Evolutionary conservation across 1,284 basidiomycete genomes (phyloP).

Genomic region (Trametes hirsuta): DNA sequence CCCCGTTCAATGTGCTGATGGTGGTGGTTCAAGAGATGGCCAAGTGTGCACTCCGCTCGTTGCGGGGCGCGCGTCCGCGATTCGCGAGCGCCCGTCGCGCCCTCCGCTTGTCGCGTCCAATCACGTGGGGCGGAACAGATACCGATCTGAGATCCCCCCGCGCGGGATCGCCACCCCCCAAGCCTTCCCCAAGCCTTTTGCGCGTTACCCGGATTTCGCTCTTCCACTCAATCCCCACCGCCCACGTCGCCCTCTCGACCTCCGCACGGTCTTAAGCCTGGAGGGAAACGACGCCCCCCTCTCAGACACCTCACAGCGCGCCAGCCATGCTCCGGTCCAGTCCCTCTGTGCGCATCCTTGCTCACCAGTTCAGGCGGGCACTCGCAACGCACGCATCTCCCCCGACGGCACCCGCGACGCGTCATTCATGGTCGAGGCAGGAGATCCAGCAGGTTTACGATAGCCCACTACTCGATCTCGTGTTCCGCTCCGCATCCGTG

Average conservation of each 20-base stretch:
- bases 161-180: slow-evolving; percentile 2
- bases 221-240: slow-evolving; percentile 33
- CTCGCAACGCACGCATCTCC: slow-evolving; percentile 64
- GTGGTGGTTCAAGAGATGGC: background rate
- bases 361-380: slow-evolving; percentile 42
- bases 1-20: no score
- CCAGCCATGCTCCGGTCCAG: slow-evolving; percentile 34
- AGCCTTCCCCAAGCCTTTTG: slow-evolving; percentile 22
- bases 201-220: slow-evolving; percentile 10
- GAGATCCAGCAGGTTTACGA: slow-evolving; percentile 83
- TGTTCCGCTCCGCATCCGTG: slow-evolving; percentile 82
- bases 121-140: slow-evolving; percentile 12
- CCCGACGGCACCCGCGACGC: slow-evolving; percentile 38
- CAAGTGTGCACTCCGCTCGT: background rate
- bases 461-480: slow-evolving; percentile 82
- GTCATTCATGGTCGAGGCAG: slow-evolving; percentile 65
- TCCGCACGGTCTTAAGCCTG: slow-evolving; percentile 1
- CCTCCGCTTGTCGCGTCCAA: slow-evolving; percentile 3
- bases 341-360: slow-evolving; percentile 19
- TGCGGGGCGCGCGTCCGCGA: background rate
- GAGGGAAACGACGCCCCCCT: background rate
- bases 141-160: slow-evolving; percentile 16
- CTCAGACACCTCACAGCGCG: slow-evolving; percentile 1
- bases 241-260: background rate
- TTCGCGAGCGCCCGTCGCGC: background rate